These are phyloP conservation scores for Exophiala bonariae DNA, from an alignment of 2,329 filamentous ascomycete genomes.

Conservation along the genomic window DNA sequence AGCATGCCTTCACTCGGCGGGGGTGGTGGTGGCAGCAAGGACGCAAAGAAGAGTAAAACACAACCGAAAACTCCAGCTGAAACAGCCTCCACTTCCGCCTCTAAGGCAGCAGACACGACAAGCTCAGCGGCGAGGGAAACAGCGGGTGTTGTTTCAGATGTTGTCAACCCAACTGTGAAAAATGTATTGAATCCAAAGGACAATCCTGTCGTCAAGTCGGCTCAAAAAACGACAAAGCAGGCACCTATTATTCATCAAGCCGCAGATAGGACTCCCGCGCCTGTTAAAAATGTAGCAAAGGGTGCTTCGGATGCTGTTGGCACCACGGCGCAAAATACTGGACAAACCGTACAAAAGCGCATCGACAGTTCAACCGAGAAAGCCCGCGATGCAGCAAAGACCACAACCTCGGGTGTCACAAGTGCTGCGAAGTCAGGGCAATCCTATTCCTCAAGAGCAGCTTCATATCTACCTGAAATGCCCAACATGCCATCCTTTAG, in stretches of 20 bases:
- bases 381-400: constrained; percentile 15
- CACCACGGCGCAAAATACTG: constrained; percentile 20
- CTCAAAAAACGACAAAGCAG: constrained; percentile 14
- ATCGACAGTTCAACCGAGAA: constrained; percentile 14
- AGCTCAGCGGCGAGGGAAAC: constrained; percentile 18
- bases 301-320: constrained; percentile 15
- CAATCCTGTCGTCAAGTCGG: constrained; percentile 24
- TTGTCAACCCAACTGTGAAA: constrained; percentile 19
- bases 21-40: constrained; percentile 5
- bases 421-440: constrained; percentile 13
- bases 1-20: constrained; percentile 17
- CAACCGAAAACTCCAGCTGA: constrained; percentile 2
- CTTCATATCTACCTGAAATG: constrained; percentile 22
- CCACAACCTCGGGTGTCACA: constrained; percentile 2
- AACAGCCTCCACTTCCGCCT: constrained; percentile 14
- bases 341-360: constrained; percentile 15
- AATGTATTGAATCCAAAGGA: constrained; percentile 23
- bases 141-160: constrained; percentile 20
- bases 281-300: constrained; percentile 11
- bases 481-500: constrained; percentile 12
- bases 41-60: constrained; percentile 33
- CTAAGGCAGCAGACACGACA: constrained; percentile 12
- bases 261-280: constrained; percentile 17
- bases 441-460: constrained; percentile 24
- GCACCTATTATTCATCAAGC: constrained; percentile 24